These are phyloP conservation scores for Cubamyces lactineus DNA, from an alignment of 768 basidiomycete species.

Conservation along the genomic window DNA sequence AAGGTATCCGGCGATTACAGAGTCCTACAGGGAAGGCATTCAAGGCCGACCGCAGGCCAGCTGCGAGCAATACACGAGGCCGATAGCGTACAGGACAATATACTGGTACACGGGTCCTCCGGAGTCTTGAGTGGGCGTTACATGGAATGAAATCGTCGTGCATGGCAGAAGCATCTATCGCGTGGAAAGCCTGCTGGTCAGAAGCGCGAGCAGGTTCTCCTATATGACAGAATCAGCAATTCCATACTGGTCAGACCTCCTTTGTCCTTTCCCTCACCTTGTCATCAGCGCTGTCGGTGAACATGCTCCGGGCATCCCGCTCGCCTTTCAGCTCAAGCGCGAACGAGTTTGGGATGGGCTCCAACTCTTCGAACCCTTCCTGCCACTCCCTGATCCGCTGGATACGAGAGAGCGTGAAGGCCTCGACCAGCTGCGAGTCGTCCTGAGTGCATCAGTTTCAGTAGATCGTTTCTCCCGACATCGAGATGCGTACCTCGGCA, in stretches of 20 bases:
- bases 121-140: not conserved
- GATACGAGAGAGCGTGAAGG: slow-evolving; percentile 26
- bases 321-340: slow-evolving; percentile 34
- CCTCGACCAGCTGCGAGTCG: slow-evolving; percentile 26
- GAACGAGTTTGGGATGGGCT: slow-evolving; percentile 37
- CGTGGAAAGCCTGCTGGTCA: slow-evolving; percentile 21
- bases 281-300: slow-evolving; percentile 28
- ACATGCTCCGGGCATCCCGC: slow-evolving; percentile 32
- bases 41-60: not conserved
- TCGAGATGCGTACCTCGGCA: slow-evolving; percentile 30
- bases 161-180: slow-evolving; percentile 4
- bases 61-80: not conserved
- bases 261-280: slow-evolving; percentile 21
- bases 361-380: slow-evolving; percentile 37
- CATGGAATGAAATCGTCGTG: not conserved
- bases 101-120: not conserved
- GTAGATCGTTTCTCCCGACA: not conserved
- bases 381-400: slow-evolving; percentile 33
- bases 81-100: not conserved
- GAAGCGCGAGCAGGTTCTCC: slow-evolving; percentile 24
- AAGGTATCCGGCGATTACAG: slow-evolving; percentile 5
- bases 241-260: not conserved
- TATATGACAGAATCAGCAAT: slow-evolving; percentile 4
- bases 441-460: slow-evolving; percentile 25
- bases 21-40: not conserved